A percentile compares a stretch with the other conserved stretches of the same genome.
phyloP scores from a whole-genome alignment of 2,329 filamentous ascomycete genomes.

The Aspergillus udagawae region DNA sequence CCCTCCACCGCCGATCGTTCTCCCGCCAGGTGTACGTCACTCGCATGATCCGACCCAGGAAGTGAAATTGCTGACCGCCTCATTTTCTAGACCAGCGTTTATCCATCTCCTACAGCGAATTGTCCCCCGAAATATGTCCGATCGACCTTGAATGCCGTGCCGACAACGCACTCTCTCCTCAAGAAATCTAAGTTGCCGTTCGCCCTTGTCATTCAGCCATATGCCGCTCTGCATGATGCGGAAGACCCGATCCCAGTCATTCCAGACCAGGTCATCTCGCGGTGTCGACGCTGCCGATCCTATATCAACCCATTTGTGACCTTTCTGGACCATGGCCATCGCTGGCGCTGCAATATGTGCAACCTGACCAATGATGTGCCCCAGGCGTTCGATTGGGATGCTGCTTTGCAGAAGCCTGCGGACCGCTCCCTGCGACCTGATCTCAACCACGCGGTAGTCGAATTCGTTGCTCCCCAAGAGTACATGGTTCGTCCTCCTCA shows the following conservation, averaged over 20 bases:
- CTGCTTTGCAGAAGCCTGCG: conserved; percentile 80
- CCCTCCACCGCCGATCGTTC: conserved; percentile 82
- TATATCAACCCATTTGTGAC: conserved; percentile 98
- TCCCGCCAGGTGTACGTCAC: conserved; percentile 80
- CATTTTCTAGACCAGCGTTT: conserved; percentile 70
- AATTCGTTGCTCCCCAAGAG: conserved; percentile 96
- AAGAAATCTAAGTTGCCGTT: conserved; percentile 98
- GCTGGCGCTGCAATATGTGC: conserved; percentile 99
- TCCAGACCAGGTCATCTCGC: conserved; percentile 94
- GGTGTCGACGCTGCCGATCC: conserved; percentile 89
- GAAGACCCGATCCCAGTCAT: conserved; percentile 90
- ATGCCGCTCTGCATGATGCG: conserved; percentile 84
- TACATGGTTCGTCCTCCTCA: conserved; percentile 99
- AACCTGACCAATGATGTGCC: conserved; percentile 97
- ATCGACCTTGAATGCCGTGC: conserved; percentile 90
- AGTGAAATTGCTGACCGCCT: conserved; percentile 37
- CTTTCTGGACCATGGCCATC: conserved; percentile 93
- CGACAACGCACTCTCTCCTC: conserved; percentile 83
- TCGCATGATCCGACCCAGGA: background rate
- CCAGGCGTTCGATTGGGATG: conserved; percentile 99
- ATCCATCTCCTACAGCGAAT: conserved; percentile 84
- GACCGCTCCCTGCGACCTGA: conserved; percentile 91
- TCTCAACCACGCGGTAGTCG: conserved; percentile 92
- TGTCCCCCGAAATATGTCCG: conserved; percentile 91
- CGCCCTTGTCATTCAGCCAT: conserved; percentile 92